Base-by-base conservation (phyloP, 441 rosid genomes). In the Brassica balearica region DNA sequence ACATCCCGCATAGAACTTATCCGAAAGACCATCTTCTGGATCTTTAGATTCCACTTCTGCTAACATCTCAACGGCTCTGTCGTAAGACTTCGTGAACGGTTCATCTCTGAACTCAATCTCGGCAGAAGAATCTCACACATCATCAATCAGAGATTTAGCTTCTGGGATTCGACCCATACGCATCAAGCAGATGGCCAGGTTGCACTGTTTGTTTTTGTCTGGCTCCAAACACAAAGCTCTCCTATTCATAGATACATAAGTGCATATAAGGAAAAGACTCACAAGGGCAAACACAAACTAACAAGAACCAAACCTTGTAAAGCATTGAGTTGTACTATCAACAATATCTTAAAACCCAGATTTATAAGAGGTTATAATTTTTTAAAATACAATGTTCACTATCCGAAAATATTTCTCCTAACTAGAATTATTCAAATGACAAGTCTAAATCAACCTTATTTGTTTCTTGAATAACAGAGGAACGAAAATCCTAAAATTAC, bases 101-200 rank as follows among this genome's bases (percentile, higher is more conserved):
- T 87, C 95, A 7, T 92, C 97, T 87, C 91, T 84, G 43, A 73
- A 73, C 46, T 75, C 76, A 48, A 58, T 69, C 60, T 82, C 77
- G 29, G 3, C 46, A 29, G 84, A 70, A 0, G 88, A 83, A 68
- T 51, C 86, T 82, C 77, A 84, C 51, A 91, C 88, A 8, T 71
- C 88, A 73, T 83, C 81, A 74, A 94, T 81, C 63, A 92, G 82
- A 32, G 85, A 85, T 80, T 84, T 94, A 34, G 97, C 98, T 83
- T 94, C 97, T 6, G 76, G 22, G 25, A 92, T 75, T 71, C 85
- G 88, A 82, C 87, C 88, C 91, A 85, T 88, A 62, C 85, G 86
- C 86, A 92, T 87, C 90, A 94, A 82, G 82, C 97, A 89, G 68
- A 92, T 80, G 0, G 95, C 97, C 6, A 92, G 88, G 83, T 94